Base-by-base conservation (phyloP, 257 asterid genomes). In the Verbascum thapsus region DNA sequence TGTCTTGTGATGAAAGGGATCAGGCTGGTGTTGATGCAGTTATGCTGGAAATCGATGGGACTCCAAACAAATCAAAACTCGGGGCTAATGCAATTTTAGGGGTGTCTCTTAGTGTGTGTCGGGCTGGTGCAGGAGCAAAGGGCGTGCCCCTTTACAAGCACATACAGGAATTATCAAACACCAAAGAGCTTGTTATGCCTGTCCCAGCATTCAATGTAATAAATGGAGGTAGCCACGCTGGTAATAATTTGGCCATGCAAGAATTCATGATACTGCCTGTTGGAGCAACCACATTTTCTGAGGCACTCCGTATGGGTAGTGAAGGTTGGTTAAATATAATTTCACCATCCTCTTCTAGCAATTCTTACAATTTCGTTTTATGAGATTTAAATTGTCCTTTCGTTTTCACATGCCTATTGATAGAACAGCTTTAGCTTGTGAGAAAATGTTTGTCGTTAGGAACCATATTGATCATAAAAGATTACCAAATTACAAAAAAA, bases 181-280 rank as follows among this genome's bases (percentile, higher is more conserved):
- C 94, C 13, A 80, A 79, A 67, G 97, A 94, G 69, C 97, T 94
- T 48, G 94, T 94, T 47, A 90, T 94, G 99, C 99, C 99, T 1
- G 99, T 94, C 44, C 99, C 97, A 1, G 97, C 99, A 15, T 90
- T 94, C 84, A 92, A 92, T 59, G 99, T 92, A 5, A 92, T 92
- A 5, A 92, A 92, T 58, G 99, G 99, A 45, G 99, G 99, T 54
- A 92, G 99, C 80, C 99, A 92, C 65, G 99, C 99, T 62, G 99
- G 99, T 13, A 92, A 89, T 79, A 92, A 92, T 76, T 71, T 92
- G 67, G 99, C 99, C 43, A 92, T 92, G 97, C 97, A 92, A 67
- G 99, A 92, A 65, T 92, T 92, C 70, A 92, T 92, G 99, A 89
- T 92, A 58, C 72, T 92, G 51, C 99, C 99, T 5, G 97, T 92